Conservation (phyloP, 2,329 filamentous ascomycete genomes). For the Neonectria sp. region DNA sequence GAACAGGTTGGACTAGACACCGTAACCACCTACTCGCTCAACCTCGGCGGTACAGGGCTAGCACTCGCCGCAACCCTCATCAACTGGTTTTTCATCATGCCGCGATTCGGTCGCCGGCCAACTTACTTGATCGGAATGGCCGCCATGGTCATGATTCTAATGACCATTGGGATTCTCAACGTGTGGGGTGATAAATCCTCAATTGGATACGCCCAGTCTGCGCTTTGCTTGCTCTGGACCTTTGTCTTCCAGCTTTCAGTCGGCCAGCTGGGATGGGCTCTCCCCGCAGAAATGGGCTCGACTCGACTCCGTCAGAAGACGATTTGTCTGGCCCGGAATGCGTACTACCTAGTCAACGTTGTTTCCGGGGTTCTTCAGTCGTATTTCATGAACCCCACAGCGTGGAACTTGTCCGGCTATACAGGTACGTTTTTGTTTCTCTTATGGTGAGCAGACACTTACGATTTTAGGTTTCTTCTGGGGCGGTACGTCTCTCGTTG, state of each 20-base stretch:
- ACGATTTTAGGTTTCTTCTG: conserved; percentile 49
- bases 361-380: conserved; percentile 48
- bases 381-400: conserved; percentile 56
- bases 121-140: conserved; percentile 63
- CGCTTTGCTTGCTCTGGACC: conserved; percentile 52
- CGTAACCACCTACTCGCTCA: conserved; percentile 51
- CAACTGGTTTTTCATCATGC: conserved; percentile 60
- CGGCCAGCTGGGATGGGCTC: conserved; percentile 56
- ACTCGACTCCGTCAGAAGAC: conserved; percentile 52
- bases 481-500: conserved; percentile 41
- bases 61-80: conserved; percentile 59
- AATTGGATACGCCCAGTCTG: conserved; percentile 53
- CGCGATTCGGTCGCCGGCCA: conserved; percentile 59
- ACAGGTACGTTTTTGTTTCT: conserved; percentile 43
- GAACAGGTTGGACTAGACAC: conserved; percentile 53
- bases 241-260: conserved; percentile 55
- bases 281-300: conserved; percentile 51
- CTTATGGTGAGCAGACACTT: neutral
- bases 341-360: conserved; percentile 40
- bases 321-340: conserved; percentile 50
- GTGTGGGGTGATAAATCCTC: conserved; percentile 46
- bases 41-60: conserved; percentile 57
- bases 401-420: conserved; percentile 56
- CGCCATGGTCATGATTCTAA: conserved; percentile 55
- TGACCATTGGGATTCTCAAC: conserved; percentile 60